Evolutionary conservation across 805 yeast species (phyloP).

Genomic region (Teunomyces panamensis): DNA sequence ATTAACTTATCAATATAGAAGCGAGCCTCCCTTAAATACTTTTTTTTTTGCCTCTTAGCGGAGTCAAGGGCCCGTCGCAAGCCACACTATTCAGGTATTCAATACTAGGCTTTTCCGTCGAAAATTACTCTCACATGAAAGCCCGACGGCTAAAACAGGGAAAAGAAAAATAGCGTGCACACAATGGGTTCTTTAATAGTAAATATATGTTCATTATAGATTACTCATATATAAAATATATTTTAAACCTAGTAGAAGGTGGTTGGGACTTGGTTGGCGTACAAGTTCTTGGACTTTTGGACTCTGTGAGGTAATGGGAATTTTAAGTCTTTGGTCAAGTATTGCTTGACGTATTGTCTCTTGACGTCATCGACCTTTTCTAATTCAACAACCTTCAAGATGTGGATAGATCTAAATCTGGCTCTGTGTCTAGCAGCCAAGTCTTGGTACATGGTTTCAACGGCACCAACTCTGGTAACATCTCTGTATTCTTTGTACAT

Average conservation of each 20-base stretch:
- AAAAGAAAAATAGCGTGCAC: too few species aligned
- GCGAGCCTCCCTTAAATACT: background rate
- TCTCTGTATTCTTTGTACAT: conserved; percentile 99
- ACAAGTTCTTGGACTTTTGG: conserved; percentile 83
- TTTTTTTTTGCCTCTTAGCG: background rate
- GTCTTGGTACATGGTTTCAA: conserved; percentile 97
- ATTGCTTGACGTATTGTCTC: conserved; percentile 99
- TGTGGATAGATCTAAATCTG: conserved; percentile 99
- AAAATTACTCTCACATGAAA: background rate
- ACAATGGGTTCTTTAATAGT: background rate
- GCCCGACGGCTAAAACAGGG: background rate
- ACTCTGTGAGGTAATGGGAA: conserved; percentile 99
- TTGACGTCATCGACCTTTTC: conserved; percentile 97
- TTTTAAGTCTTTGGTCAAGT: conserved; percentile 89
- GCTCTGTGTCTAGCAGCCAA: conserved; percentile 99
- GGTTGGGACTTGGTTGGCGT: conserved; percentile 90
- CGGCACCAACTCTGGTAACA: conserved; percentile 98
- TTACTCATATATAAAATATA: conserved; percentile 8
- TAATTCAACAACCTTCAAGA: conserved; percentile 98
- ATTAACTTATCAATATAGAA: too few species aligned
- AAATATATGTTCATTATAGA: conserved; percentile 5
- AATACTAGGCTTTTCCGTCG: background rate
- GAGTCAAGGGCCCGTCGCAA: background rate
- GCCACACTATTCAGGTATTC: too few species aligned
- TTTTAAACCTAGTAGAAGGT: conserved; percentile 76